These are phyloP conservation scores for Vigna nakashimae DNA, from an alignment of 306 rosid genomes.

Conservation along the genomic window DNA sequence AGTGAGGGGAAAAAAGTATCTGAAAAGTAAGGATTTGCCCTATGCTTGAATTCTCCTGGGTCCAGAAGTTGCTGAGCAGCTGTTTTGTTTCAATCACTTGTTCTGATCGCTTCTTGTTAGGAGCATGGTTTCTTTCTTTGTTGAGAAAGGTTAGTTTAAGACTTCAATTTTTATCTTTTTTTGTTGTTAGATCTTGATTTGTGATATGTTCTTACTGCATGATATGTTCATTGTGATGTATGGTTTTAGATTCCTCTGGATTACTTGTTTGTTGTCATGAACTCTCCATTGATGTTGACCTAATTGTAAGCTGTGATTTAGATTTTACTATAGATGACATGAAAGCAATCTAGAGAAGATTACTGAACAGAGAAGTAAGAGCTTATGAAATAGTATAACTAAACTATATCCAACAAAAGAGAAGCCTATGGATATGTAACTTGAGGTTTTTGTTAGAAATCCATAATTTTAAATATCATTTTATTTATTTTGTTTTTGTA, in stretches of 20 bases:
- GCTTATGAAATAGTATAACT: not conserved
- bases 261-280: not conserved
- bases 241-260: not conserved
- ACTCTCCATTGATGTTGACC: not conserved
- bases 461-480: not conserved
- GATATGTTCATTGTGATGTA: slow-evolving; percentile 1
- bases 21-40: slow-evolving; percentile 47
- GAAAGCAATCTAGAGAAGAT: slow-evolving; percentile 15
- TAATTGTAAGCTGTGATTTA: not conserved
- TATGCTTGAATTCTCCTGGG: slow-evolving; percentile 50
- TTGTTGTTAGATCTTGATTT: slow-evolving; percentile 19
- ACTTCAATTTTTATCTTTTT: not conserved
- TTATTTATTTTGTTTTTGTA: not conserved
- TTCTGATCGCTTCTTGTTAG: slow-evolving; percentile 49
- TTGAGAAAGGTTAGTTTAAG: slow-evolving; percentile 57
- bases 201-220: not conserved
- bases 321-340: slow-evolving; percentile 11
- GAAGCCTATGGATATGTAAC: not conserved
- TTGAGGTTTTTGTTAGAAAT: not conserved
- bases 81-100: slow-evolving; percentile 48
- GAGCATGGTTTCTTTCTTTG: slow-evolving; percentile 49
- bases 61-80: slow-evolving; percentile 58
- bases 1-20: slow-evolving; percentile 43
- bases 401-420: not conserved
- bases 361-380: not conserved